Percentiles rank a stretch among this genome's conserved stretches.
Evolutionary conservation across 2,329 filamentous ascomycete genomes (phyloP).

Genomic region (Sclerotinia sclerotiorum): DNA sequence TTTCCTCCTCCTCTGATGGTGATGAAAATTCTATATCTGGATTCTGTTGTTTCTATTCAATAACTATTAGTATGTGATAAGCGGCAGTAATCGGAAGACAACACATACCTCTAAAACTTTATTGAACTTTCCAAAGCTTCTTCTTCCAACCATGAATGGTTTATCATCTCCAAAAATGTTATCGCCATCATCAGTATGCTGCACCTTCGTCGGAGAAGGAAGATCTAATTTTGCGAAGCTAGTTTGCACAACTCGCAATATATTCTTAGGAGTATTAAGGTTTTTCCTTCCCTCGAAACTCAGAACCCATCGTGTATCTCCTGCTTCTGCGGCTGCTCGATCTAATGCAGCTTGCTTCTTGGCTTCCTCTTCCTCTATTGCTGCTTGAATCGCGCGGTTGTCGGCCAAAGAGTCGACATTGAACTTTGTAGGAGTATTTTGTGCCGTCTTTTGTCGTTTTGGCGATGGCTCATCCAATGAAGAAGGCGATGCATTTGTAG

Average conservation of each 20-base stretch:
- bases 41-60: slow-evolving; percentile 43
- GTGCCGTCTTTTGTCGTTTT: slow-evolving; percentile 61
- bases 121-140: slow-evolving; percentile 52
- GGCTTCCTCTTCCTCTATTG: slow-evolving; percentile 65
- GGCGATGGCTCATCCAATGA: slow-evolving; percentile 52
- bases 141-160: slow-evolving; percentile 43
- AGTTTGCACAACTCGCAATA: slow-evolving; percentile 60
- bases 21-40: slow-evolving; percentile 41
- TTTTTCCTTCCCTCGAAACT: slow-evolving; percentile 49
- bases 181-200: slow-evolving; percentile 34
- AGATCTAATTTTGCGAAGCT: slow-evolving; percentile 55
- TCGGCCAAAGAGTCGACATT: slow-evolving; percentile 52
- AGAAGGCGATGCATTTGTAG: slow-evolving; percentile 46
- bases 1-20: slow-evolving; percentile 39
- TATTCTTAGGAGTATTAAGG: slow-evolving; percentile 37
- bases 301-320: slow-evolving; percentile 76
- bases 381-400: slow-evolving; percentile 60
- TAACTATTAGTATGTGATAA: slow-evolving; percentile 24
- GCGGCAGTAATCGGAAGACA: background rate
- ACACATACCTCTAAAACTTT: slow-evolving; percentile 41
- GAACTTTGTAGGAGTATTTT: slow-evolving; percentile 41
- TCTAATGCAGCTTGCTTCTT: slow-evolving; percentile 62
- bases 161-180: slow-evolving; percentile 37
- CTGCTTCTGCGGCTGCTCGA: slow-evolving; percentile 59
- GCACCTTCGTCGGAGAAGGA: slow-evolving; percentile 27